Base-by-base conservation (phyloP, 352 stramenopile genomes). In the Phytophthora aleatoria region DNA sequence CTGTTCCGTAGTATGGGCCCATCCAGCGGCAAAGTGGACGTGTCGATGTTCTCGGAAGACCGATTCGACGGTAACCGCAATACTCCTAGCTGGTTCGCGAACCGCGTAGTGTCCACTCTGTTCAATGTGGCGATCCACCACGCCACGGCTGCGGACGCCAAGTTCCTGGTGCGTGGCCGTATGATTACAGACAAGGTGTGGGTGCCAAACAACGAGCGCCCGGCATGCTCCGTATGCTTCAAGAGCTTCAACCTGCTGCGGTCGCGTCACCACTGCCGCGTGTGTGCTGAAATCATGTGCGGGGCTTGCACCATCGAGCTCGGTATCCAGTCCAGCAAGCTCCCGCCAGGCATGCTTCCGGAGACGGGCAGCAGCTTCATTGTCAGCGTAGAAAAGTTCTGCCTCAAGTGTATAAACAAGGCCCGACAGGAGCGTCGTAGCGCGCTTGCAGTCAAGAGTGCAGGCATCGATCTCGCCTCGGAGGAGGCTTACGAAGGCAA, bases 251-350 rank as follows among this genome's bases (percentile, higher is more conserved):
- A 79, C 47, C 59, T 91, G 50, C 64, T 94, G 51, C 82, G 84
- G 1, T 82, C 80, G 42, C 84, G 86, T 35, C 86, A 95, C 65
- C 84, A 95, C 66, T 95, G 86, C 61, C 84, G 84, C 31, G 81
- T 89, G 6, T 95, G 86, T 49, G 84, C 81, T 36, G 86, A 95
- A 57, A 90, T 95, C 61, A 93, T 93, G 82, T 93, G 84, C 51
- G 73, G 78, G 0, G 62, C 71, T 0, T 93, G 84, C 47, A 94
- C 83, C 1, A 74, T 91, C 28, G 82, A 90, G 61, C 61, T 94
- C 13, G 73, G 73, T 1, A 57, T 94, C 31, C 73, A 79, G 27
- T 79, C 80, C 30, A 84, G 70, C 52, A 80, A 78, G 27, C 63
- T 92, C n/a, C 84, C 84, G 1, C 53, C 61, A 1, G 68, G 64